Conservation (phyloP, 805 yeast genomes). For the Cyberlindnera misumaiensis region DNA sequence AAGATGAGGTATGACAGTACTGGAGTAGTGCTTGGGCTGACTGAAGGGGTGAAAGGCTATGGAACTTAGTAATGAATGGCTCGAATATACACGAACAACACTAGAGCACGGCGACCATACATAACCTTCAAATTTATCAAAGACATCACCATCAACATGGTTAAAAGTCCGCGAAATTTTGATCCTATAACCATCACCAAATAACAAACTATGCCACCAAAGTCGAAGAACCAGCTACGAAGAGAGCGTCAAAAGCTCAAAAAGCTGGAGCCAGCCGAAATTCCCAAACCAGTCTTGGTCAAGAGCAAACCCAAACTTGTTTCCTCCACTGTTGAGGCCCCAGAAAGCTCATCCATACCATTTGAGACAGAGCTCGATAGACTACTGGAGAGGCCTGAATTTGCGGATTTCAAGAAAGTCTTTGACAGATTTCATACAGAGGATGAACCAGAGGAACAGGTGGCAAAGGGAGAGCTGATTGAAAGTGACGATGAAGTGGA, state of each 20-base stretch:
- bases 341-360: slow-evolving; percentile 2
- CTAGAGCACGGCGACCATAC: too few species aligned
- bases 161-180: too few species aligned
- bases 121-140: too few species aligned
- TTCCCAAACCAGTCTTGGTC: too few species aligned
- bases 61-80: too few species aligned
- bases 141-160: too few species aligned
- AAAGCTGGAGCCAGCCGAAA: slow-evolving; percentile 11
- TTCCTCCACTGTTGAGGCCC: neutral
- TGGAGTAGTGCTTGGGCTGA: too few species aligned
- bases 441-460: slow-evolving; percentile 26
- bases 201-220: slow-evolving; percentile 8
- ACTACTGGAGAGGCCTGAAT: slow-evolving; percentile 24
- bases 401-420: slow-evolving; percentile 28
- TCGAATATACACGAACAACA: too few species aligned
- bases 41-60: too few species aligned
- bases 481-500: slow-evolving; percentile 25
- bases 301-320: too few species aligned
- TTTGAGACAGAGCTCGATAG: slow-evolving; percentile 21
- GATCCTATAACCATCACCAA: neutral
- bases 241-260: slow-evolving; percentile 22
- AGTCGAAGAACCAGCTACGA: slow-evolving; percentile 32
- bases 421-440: slow-evolving; percentile 30
- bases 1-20: too few species aligned
- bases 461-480: slow-evolving; percentile 23